A percentile compares a stretch with the other conserved stretches of the same genome.
These are phyloP conservation scores for Rhododendron simsii DNA, from an alignment of 148 eudicot species.

Conservation along the genomic window DNA sequence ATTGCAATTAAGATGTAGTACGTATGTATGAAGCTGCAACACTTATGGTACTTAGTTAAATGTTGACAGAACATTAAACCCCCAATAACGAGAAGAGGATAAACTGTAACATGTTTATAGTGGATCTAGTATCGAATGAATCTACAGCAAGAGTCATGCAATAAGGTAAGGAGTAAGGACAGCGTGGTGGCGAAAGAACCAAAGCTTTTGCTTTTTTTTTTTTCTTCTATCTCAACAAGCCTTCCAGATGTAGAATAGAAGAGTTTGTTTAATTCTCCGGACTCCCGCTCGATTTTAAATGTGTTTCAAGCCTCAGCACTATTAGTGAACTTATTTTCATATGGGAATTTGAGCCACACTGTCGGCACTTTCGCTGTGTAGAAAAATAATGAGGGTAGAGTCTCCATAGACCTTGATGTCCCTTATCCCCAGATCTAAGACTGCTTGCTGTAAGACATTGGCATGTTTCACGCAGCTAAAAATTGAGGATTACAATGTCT, in stretches of 20 bases:
- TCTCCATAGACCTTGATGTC: no score
- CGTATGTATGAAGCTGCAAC: background rate
- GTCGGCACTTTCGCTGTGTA: background rate
- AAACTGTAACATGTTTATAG: background rate
- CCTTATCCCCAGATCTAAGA: no score
- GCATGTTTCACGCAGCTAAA: background rate
- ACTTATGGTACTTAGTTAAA: background rate
- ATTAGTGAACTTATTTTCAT: background rate
- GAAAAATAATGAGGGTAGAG: background rate
- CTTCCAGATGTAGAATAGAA: background rate
- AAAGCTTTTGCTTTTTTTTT: background rate
- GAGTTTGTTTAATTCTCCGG: background rate
- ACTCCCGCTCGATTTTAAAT: background rate
- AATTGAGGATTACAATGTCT: background rate
- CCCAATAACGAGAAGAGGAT: background rate
- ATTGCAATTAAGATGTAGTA: background rate
- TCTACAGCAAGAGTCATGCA: background rate
- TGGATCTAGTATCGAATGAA: background rate
- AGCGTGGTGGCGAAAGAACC: background rate
- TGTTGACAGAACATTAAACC: background rate
- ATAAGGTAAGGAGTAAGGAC: background rate
- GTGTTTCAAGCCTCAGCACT: background rate
- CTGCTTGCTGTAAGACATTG: background rate
- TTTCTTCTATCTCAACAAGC: background rate
- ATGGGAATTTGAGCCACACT: background rate